phyloP scores from a whole-genome alignment of 1,139 yeast species.

The Suhomyces choctaworum region DNA sequence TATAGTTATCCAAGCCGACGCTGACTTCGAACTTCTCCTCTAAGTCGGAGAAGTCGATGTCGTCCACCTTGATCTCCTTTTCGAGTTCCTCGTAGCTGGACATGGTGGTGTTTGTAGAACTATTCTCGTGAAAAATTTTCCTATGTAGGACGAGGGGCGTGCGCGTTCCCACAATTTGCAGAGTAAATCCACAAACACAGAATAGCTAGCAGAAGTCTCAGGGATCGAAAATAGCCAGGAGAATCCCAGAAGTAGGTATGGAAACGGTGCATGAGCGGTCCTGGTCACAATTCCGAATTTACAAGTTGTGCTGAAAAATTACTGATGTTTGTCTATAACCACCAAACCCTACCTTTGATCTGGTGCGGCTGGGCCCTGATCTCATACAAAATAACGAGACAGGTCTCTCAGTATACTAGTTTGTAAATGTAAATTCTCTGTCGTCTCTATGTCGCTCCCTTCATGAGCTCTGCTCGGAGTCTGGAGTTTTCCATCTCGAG shows the following conservation, averaged over 20 bases:
- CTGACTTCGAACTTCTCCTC: conserved; percentile 70
- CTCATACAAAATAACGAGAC: too few relatives aligned
- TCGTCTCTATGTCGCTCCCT: too few relatives aligned
- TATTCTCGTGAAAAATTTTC: conserved; percentile 13
- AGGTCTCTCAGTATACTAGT: too few relatives aligned
- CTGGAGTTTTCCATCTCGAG: conserved; percentile 56
- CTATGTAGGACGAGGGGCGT: conserved; percentile 3
- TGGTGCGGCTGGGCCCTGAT: too few relatives aligned
- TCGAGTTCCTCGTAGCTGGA: conserved; percentile 36
- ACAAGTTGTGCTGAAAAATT: too few relatives aligned
- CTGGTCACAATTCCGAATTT: too few relatives aligned
- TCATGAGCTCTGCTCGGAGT: conserved; percentile 28
- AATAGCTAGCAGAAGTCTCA: neutral
- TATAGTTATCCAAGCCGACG: conserved; percentile 70
- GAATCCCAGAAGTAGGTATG: too few relatives aligned
- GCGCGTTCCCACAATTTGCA: conserved; percentile 5
- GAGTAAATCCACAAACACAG: neutral
- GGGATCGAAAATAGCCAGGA: too few relatives aligned
- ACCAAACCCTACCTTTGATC: too few relatives aligned
- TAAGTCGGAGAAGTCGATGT: conserved; percentile 84
- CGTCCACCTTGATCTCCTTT: conserved; percentile 47
- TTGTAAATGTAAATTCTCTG: too few relatives aligned
- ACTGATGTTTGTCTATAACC: too few relatives aligned
- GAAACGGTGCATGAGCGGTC: too few relatives aligned
- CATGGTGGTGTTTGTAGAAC: conserved; percentile 17